phyloP scores from a whole-genome alignment of 306 rosid genomes.

The Vigna hirtella region DNA sequence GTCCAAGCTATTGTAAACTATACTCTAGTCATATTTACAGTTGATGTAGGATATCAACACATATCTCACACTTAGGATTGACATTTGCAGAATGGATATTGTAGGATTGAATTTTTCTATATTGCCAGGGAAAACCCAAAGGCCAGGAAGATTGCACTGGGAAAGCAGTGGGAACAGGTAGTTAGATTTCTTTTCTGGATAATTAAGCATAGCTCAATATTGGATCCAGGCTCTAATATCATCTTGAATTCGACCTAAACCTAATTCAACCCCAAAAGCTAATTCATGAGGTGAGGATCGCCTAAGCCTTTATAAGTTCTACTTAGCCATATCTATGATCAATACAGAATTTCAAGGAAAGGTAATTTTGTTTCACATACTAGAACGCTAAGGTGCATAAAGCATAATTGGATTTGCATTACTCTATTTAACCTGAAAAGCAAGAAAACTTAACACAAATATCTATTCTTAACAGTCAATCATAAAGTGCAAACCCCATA shows the following conservation, averaged over 20 bases:
- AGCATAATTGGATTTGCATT: slow-evolving; percentile 21
- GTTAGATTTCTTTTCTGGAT: not conserved
- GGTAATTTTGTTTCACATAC: slow-evolving; percentile 27
- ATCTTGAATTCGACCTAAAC: not conserved
- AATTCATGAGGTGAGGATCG: not conserved
- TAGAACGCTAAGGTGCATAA: slow-evolving; percentile 4
- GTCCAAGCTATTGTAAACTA: too few relatives aligned
- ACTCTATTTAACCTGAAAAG: slow-evolving; percentile 11
- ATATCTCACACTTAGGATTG: not conserved
- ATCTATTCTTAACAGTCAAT: slow-evolving; percentile 14
- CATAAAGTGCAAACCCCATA: slow-evolving; percentile 20
- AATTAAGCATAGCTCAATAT: not conserved
- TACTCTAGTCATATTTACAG: not conserved
- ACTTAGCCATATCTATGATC: not conserved
- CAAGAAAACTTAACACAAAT: slow-evolving; percentile 12
- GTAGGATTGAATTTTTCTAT: not conserved
- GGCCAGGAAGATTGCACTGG: not conserved
- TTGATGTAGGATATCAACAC: not conserved
- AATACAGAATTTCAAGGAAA: not conserved
- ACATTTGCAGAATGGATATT: not conserved
- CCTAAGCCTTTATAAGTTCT: not conserved
- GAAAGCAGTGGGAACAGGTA: not conserved
- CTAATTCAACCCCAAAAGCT: not conserved
- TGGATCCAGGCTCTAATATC: not conserved
- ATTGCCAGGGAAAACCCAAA: not conserved